phyloP scores from a whole-genome alignment of 2,329 filamentous ascomycete genomes.

The Stemphylium lycopersici region DNA sequence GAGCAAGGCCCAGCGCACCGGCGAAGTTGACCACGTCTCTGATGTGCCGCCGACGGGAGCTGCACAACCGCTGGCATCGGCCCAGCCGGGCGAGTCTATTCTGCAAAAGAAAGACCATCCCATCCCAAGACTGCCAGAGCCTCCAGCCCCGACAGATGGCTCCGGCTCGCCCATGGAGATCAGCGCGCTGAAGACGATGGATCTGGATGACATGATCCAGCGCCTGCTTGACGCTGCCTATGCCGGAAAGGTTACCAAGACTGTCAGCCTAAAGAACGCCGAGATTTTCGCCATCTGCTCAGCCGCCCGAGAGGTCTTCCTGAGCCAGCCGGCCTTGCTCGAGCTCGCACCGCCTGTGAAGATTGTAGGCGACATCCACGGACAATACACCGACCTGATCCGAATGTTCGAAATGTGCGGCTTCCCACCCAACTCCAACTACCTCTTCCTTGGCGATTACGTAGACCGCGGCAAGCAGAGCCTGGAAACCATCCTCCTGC shows the following conservation, averaged over 20 bases:
- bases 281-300: conserved; percentile 95
- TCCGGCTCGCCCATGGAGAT: conserved; percentile 73
- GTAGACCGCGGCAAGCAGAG: conserved; percentile 99
- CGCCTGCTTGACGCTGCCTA: conserved; percentile 93
- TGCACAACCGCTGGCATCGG: conserved; percentile 60
- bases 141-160: conserved; percentile 56
- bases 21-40: conserved; percentile 93
- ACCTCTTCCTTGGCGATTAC: conserved; percentile 98
- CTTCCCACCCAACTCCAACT: conserved; percentile 97
- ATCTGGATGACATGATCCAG: conserved; percentile 97
- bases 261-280: conserved; percentile 95
- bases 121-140: conserved; percentile 66
- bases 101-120: conserved; percentile 79
- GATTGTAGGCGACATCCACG: conserved; percentile 95
- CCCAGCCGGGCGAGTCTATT: conserved; percentile 86
- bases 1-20: conserved; percentile 78
- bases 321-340: conserved; percentile 88
- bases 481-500: conserved; percentile 95
- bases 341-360: conserved; percentile 96
- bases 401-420: conserved; percentile 99
- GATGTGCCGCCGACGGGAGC: conserved; percentile 80
- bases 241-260: conserved; percentile 95
- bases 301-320: conserved; percentile 83
- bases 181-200: conserved; percentile 87
- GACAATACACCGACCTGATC: conserved; percentile 94